Conservation (phyloP, 2,329 filamentous ascomycete genomes). For the Hawksworthiomyces lignivorus region DNA sequence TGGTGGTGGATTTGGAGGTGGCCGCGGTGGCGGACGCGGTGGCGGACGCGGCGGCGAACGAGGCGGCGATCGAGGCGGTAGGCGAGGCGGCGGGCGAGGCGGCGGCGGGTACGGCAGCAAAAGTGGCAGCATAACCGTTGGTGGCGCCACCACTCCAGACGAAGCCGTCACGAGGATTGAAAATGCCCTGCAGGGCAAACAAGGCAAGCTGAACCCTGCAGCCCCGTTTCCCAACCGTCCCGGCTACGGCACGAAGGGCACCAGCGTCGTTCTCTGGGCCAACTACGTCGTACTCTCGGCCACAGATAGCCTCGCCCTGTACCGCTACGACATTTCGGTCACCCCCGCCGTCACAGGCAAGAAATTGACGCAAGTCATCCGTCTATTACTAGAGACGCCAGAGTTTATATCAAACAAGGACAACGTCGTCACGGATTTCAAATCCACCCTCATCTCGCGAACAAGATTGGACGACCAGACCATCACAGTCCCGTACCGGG, state of each 20-base stretch:
- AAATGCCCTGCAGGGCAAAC: slow-evolving; percentile 4
- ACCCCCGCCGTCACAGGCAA: slow-evolving; percentile 11
- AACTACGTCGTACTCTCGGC: slow-evolving; percentile 19
- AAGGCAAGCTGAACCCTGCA: neutral
- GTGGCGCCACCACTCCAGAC: slow-evolving; percentile 2
- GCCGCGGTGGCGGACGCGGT: neutral
- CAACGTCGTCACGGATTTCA: slow-evolving; percentile 27
- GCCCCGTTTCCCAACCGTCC: slow-evolving; percentile 12
- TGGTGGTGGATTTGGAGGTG: neutral
- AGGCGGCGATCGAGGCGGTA: no score
- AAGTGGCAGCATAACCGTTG: neutral
- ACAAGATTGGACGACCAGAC: slow-evolving; percentile 13
- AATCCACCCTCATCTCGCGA: slow-evolving; percentile 23
- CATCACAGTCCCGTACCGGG: slow-evolving; percentile 18
- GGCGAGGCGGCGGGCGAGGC: neutral
- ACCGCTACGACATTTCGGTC: slow-evolving; percentile 17
- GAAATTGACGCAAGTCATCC: slow-evolving; percentile 16
- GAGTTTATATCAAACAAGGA: slow-evolving; percentile 11
- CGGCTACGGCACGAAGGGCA: slow-evolving; percentile 16
- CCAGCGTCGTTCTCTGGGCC: slow-evolving; percentile 16
- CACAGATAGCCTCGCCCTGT: slow-evolving; percentile 12
- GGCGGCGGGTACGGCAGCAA: neutral
- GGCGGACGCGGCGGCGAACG: neutral
- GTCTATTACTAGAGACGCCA: slow-evolving; percentile 19
- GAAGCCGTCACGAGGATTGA: slow-evolving; percentile 6